Evolutionary conservation across 495 filamentous ascomycete species (phyloP).

Genomic region (Cairneyella variabilis): DNA sequence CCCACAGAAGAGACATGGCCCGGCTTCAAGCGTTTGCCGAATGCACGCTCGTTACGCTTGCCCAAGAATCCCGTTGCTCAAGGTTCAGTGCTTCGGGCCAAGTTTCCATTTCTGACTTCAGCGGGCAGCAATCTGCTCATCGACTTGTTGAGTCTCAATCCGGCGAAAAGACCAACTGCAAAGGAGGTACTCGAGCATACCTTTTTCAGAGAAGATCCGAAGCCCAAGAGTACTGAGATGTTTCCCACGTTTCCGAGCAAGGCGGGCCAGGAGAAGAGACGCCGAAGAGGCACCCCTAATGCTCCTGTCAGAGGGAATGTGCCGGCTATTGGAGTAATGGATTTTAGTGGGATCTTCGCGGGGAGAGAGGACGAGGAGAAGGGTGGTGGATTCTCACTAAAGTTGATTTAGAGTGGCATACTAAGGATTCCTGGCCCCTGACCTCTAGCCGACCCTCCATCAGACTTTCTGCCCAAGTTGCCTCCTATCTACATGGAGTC

Average conservation of each 20-base stretch:
- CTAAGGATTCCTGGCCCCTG: too few relatives aligned
- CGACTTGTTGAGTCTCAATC: constrained; percentile 70
- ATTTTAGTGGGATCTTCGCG: constrained; percentile 76
- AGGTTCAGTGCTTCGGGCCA: constrained; percentile 54
- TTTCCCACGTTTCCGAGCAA: constrained; percentile 93
- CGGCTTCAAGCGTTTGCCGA: constrained; percentile 79
- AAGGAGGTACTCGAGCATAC: constrained; percentile 65
- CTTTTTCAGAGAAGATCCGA: constrained; percentile 87
- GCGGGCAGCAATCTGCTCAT: constrained; percentile 68
- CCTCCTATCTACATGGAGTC: too few relatives aligned
- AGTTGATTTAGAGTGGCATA: constrained; percentile 52
- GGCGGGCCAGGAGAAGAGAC: constrained; percentile 83
- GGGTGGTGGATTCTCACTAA: constrained; percentile 79
- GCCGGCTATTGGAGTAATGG: constrained; percentile 60
- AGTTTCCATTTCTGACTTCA: constrained; percentile 77
- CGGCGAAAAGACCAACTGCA: constrained; percentile 64
- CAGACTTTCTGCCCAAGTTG: too few relatives aligned
- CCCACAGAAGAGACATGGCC: constrained; percentile 87
- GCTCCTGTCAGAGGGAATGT: constrained; percentile 82
- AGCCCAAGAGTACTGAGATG: constrained; percentile 79
- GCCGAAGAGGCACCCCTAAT: constrained; percentile 70
- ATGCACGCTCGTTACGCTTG: constrained; percentile 79
- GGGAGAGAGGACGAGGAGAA: constrained; percentile 67
- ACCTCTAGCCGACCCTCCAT: too few relatives aligned
- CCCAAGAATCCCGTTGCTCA: constrained; percentile 47